phyloP scores from a whole-genome alignment of 495 filamentous ascomycete genomes.

The Bathelium albidoporum region DNA sequence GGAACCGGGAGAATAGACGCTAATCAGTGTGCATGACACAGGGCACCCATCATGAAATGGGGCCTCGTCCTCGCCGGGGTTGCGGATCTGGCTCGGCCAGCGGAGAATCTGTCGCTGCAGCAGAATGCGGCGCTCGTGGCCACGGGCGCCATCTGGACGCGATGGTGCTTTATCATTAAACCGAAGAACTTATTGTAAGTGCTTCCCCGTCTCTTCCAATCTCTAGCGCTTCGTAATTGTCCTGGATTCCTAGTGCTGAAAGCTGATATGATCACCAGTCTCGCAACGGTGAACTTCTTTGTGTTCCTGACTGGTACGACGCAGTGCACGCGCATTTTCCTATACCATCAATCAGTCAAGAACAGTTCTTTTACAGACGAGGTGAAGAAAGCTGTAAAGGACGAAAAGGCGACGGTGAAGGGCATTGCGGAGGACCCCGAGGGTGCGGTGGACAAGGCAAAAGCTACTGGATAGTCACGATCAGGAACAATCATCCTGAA shows the following conservation, averaged over 20 bases:
- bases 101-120: conserved; percentile 78
- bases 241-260: not conserved
- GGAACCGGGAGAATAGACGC: not conserved
- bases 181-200: conserved; percentile 79
- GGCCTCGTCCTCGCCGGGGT: conserved; percentile 81
- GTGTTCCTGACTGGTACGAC: conserved; percentile 75
- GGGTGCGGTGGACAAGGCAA: conserved; percentile 33
- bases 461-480: conserved; percentile 7
- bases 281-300: conserved; percentile 98
- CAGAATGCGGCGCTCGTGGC: conserved; percentile 80
- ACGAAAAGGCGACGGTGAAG: conserved; percentile 39
- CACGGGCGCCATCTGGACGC: conserved; percentile 95
- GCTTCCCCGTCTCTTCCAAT: not conserved
- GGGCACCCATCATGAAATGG: conserved; percentile 49
- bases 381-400: conserved; percentile 38
- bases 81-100: conserved; percentile 85
- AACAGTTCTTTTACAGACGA: conserved; percentile 30
- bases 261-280: conserved; percentile 35
- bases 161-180: conserved; percentile 96
- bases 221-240: not conserved
- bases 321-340: conserved; percentile 66
- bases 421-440: conserved; percentile 37
- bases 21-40: conserved; percentile 5
- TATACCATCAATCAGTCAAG: conserved; percentile 55
- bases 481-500: too few relatives aligned